Conservation (phyloP, 2,329 filamentous ascomycete genomes). For the Neospermospora avenae region DNA sequence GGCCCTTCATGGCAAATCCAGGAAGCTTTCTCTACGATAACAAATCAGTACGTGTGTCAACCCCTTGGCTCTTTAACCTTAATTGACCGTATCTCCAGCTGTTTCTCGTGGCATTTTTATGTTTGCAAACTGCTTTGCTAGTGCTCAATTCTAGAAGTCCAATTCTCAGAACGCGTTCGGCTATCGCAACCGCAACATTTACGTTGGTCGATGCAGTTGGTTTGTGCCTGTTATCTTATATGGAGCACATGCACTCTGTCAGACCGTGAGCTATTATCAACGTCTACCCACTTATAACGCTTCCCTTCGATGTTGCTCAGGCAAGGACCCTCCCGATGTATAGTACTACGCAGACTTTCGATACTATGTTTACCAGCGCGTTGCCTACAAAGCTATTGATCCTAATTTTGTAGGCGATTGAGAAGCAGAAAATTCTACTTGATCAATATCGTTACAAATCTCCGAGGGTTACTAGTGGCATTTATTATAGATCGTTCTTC, state of each 20-base stretch:
- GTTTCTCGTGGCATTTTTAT: constrained; percentile 26
- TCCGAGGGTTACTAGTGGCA: constrained; percentile 40
- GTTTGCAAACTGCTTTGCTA: constrained; percentile 21
- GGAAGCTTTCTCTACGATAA: constrained; percentile 25
- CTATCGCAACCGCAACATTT: constrained; percentile 21
- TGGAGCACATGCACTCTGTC: constrained; percentile 28
- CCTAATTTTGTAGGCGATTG: constrained; percentile 38
- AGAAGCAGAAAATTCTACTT: constrained; percentile 38
- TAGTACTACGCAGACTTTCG: constrained; percentile 33
- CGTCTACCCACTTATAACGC: constrained; percentile 27
- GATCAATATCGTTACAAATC: constrained; percentile 31
- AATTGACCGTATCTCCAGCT: constrained; percentile 28
- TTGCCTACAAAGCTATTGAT: constrained; percentile 37
- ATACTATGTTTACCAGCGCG: constrained; percentile 37
- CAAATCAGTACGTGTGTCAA: constrained; percentile 21
- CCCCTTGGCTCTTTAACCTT: neutral
- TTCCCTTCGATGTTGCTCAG: constrained; percentile 28
- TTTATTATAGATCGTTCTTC: constrained; percentile 39
- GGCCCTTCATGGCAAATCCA: constrained; percentile 15
- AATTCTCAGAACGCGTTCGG: constrained; percentile 16
- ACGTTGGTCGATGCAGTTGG: constrained; percentile 20
- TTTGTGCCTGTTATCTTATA: constrained; percentile 24
- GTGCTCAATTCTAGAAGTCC: constrained; percentile 13
- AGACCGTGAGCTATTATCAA: constrained; percentile 27
- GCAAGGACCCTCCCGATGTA: constrained; percentile 25